phyloP scores from a whole-genome alignment of 768 basidiomycete genomes.

The Rhodosporidiobolus odoratus region DNA sequence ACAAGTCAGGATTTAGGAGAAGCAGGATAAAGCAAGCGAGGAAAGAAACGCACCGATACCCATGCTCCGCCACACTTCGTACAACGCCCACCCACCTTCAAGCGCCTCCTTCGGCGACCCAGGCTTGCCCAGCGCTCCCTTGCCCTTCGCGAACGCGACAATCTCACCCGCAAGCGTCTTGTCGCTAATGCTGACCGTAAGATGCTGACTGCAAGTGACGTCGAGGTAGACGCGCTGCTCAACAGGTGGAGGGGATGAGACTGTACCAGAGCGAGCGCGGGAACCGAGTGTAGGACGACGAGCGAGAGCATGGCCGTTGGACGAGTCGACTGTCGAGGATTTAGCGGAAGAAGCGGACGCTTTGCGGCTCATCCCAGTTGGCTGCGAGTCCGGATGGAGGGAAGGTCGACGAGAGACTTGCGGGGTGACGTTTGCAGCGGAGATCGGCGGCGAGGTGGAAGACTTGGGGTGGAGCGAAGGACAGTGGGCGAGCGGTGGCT shows the following conservation, averaged over 20 bases:
- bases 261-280: not conserved
- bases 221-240: conserved; percentile 63
- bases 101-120: conserved; percentile 53
- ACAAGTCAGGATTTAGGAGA: not conserved
- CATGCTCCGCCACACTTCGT: conserved; percentile 81
- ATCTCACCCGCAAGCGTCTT: conserved; percentile 69
- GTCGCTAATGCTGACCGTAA: conserved; percentile 65
- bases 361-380: not conserved
- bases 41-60: conserved; percentile 67
- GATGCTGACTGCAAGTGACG: conserved; percentile 63
- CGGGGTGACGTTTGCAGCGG: no score
- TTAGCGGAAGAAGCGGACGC: not conserved
- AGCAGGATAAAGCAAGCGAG: not conserved
- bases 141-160: conserved; percentile 59
- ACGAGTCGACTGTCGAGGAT: not conserved
- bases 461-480: not conserved
- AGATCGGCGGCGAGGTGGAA: no score
- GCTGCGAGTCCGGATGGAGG: conserved; percentile 12
- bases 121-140: conserved; percentile 55
- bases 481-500: not conserved
- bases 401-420: not conserved
- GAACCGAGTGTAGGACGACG: not conserved
- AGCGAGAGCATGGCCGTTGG: not conserved
- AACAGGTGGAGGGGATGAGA: not conserved
- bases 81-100: conserved; percentile 71